Conservation (phyloP, 1,284 basidiomycete genomes). For the Athelia psychrophila region DNA sequence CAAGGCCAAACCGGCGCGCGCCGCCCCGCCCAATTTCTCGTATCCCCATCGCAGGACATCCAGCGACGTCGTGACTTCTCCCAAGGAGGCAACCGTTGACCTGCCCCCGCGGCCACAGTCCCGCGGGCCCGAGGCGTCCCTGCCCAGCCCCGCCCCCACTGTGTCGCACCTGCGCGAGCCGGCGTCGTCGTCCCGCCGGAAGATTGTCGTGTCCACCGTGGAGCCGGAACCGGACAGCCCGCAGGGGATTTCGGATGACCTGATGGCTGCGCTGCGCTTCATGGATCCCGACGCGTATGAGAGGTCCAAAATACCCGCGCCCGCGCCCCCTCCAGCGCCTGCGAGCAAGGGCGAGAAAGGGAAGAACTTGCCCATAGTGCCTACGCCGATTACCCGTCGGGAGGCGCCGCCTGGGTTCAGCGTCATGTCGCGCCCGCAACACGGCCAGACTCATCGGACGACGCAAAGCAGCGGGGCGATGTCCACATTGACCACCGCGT, state of each 20-base stretch:
- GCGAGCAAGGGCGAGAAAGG: conserved; percentile 3
- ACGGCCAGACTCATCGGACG: conserved; percentile 6
- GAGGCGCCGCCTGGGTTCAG: conserved; percentile 61
- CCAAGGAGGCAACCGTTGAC: background rate
- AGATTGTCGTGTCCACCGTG: background rate
- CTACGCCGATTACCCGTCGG: conserved; percentile 62
- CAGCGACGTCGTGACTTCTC: background rate
- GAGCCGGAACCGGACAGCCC: conserved; percentile 6
- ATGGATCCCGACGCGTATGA: conserved; percentile 14
- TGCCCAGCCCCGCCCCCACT: background rate
- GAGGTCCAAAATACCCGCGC: background rate
- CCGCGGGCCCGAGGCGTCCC: background rate
- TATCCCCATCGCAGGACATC: background rate
- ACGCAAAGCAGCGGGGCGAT: background rate
- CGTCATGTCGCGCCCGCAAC: conserved; percentile 61
- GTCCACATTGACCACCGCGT: background rate
- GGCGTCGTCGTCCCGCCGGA: background rate
- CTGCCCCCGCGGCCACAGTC: background rate
- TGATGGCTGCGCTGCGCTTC: conserved; percentile 27
- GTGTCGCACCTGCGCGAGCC: background rate
- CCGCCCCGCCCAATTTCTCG: background rate
- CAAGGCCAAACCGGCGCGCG: conserved; percentile 1
- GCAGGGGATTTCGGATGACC: conserved; percentile 19
- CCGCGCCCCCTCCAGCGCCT: background rate
- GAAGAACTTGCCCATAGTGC: conserved; percentile 40